phyloP scores from a whole-genome alignment of 2,329 filamentous ascomycete genomes.

The Alternaria longipes region DNA sequence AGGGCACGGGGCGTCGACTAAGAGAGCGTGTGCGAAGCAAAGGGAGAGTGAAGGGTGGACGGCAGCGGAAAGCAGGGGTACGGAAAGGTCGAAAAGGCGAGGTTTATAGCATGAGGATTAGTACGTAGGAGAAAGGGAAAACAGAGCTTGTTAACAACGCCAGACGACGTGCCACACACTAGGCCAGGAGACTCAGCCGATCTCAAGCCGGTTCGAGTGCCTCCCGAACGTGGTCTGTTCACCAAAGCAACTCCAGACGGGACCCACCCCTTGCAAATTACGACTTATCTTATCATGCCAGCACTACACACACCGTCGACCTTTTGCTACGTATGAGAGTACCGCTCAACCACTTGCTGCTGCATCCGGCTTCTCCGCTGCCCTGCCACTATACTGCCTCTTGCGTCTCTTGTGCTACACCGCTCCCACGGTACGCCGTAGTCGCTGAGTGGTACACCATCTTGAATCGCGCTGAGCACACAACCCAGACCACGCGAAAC shows the following conservation, averaged over 20 bases:
- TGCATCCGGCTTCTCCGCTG: slow-evolving; percentile 4
- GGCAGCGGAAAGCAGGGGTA: slow-evolving; percentile 13
- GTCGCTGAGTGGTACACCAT: slow-evolving; percentile 5
- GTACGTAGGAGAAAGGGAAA: slow-evolving; percentile 5
- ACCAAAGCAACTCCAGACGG: slow-evolving; percentile 15
- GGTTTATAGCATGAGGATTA: slow-evolving; percentile 13
- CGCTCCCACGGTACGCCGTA: slow-evolving; percentile 9
- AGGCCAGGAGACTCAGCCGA: slow-evolving; percentile 17
- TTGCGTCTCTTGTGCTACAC: slow-evolving; percentile 5
- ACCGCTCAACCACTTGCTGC: slow-evolving; percentile 2
- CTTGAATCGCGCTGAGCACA: slow-evolving; percentile 17
- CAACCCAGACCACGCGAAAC: slow-evolving; percentile 20
- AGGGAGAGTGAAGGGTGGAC: slow-evolving; percentile 10
- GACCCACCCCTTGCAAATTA: slow-evolving; percentile 10
- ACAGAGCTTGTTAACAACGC: slow-evolving; percentile 12
- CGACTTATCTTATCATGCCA: slow-evolving; percentile 7
- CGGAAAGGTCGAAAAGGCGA: slow-evolving; percentile 16
- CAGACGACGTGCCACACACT: slow-evolving; percentile 15
- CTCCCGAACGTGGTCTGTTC: slow-evolving; percentile 16
- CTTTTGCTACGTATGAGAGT: not conserved
- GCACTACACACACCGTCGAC: slow-evolving; percentile 1
- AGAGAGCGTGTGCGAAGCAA: slow-evolving; percentile 21
- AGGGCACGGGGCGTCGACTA: not conserved
- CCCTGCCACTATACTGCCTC: not conserved
- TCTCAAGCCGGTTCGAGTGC: slow-evolving; percentile 16